Conservation (phyloP, 257 asterid species). For the Haberlea rhodopensis region DNA sequence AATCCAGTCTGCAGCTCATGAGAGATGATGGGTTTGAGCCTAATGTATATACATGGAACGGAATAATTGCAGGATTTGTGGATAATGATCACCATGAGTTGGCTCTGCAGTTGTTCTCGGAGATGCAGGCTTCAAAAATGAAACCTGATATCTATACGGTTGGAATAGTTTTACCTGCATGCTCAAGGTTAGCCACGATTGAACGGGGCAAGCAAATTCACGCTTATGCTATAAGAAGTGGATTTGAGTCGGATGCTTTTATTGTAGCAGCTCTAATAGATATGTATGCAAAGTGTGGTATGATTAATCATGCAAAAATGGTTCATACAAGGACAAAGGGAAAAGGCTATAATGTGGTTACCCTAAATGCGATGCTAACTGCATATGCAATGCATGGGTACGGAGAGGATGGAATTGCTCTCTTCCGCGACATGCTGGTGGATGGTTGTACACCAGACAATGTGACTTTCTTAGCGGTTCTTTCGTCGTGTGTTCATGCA, state of each 20-base stretch:
- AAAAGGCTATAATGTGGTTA: slow-evolving; percentile 46
- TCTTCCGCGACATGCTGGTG: slow-evolving; percentile 48
- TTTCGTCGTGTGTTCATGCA: slow-evolving; percentile 72
- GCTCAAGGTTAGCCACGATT: slow-evolving; percentile 58
- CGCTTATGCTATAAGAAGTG: slow-evolving; percentile 53
- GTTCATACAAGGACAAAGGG: slow-evolving; percentile 33
- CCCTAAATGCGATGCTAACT: slow-evolving; percentile 70
- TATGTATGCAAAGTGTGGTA: slow-evolving; percentile 82
- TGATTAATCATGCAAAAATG: slow-evolving; percentile 41
- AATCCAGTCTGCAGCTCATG: slow-evolving; percentile 44
- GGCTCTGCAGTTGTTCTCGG: slow-evolving; percentile 49
- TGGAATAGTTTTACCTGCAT: slow-evolving; percentile 54
- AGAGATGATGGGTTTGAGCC: slow-evolving; percentile 65
- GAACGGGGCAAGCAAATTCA: slow-evolving; percentile 67
- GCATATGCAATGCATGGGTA: slow-evolving; percentile 77
- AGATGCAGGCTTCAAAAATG: slow-evolving; percentile 53
- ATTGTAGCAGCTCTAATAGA: slow-evolving; percentile 64
- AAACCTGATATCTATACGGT: slow-evolving; percentile 67
- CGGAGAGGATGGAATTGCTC: slow-evolving; percentile 60
- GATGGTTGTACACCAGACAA: slow-evolving; percentile 56
- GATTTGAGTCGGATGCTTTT: slow-evolving; percentile 51
- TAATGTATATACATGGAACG: slow-evolving; percentile 63
- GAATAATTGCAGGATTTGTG: slow-evolving; percentile 59
- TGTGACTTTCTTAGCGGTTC: slow-evolving; percentile 70
- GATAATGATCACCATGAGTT: slow-evolving; percentile 56